A percentile compares a stretch with the other conserved stretches of the same genome.
phyloP scores from a whole-genome alignment of 208 protist species.

The Leptomonas pyrrhocoris region DNA sequence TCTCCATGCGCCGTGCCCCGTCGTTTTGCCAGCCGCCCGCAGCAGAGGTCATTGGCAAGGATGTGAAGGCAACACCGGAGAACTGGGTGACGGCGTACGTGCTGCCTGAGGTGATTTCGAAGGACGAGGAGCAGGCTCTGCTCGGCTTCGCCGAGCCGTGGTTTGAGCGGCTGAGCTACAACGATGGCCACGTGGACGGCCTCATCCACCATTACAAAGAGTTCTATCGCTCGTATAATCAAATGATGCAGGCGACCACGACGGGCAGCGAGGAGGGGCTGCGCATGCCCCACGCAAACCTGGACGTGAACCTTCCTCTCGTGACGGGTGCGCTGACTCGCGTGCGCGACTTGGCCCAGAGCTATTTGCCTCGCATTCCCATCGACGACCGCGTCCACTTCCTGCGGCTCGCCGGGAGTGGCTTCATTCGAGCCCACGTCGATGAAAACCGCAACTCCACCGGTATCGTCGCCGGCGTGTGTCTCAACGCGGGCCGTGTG shows the following conservation, averaged over 20 bases:
- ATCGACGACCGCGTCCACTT: slow-evolving; percentile 89
- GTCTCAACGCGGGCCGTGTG: slow-evolving; percentile 68
- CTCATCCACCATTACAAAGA: slow-evolving; percentile 90
- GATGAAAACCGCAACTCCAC: slow-evolving; percentile 86
- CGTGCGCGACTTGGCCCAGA: slow-evolving; percentile 45
- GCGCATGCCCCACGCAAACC: slow-evolving; percentile 29
- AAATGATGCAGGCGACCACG: slow-evolving; percentile 40
- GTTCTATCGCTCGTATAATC: slow-evolving; percentile 81
- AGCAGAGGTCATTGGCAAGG: slow-evolving; percentile 69
- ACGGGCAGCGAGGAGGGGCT: slow-evolving; percentile 20
- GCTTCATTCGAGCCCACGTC: slow-evolving; percentile 82
- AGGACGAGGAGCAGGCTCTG: slow-evolving; percentile 66
- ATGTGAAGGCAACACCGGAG: slow-evolving; percentile 60
- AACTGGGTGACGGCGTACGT: slow-evolving; percentile 83
- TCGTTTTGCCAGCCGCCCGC: slow-evolving; percentile 69
- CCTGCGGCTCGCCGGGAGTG: slow-evolving; percentile 69
- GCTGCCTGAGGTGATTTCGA: slow-evolving; percentile 69
- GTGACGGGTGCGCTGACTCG: slow-evolving; percentile 46
- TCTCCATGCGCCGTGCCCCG: slow-evolving; percentile 75
- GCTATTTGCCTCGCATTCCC: slow-evolving; percentile 68
- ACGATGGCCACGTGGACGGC: slow-evolving; percentile 74
- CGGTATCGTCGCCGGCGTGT: slow-evolving; percentile 78
- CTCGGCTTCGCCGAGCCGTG: slow-evolving; percentile 61
- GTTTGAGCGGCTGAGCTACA: slow-evolving; percentile 78
- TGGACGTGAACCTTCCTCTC: slow-evolving; percentile 30